These are phyloP conservation scores for Termitomyces bulborhizus DNA, from an alignment of 768 basidiomycete species.

Conservation along the genomic window DNA sequence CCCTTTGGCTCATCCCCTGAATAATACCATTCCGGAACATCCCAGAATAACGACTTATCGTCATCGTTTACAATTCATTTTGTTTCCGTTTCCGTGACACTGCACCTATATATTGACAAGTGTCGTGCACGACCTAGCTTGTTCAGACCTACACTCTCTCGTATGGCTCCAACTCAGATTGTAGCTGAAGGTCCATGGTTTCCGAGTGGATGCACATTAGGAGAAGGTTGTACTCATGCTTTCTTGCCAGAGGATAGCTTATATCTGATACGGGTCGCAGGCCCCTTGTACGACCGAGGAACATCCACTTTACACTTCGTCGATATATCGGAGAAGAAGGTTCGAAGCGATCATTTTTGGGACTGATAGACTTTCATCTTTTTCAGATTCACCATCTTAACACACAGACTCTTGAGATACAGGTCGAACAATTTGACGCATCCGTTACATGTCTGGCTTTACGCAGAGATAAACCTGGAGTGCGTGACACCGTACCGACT, in stretches of 20 bases:
- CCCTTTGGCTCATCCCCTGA: constrained; percentile 1
- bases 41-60: constrained; percentile 15
- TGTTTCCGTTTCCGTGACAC: background rate
- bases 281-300: constrained; percentile 54
- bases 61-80: constrained; percentile 3
- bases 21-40: constrained; percentile 12
- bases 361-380: background rate
- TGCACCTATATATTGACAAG: constrained; percentile 8
- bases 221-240: constrained; percentile 43
- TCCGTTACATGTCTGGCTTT: constrained; percentile 54
- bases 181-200: constrained; percentile 41
- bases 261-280: constrained; percentile 26
- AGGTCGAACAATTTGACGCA: constrained; percentile 45
- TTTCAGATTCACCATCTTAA: constrained; percentile 49
- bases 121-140: background rate
- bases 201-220: constrained; percentile 46
- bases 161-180: constrained; percentile 24
- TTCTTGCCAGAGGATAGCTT: background rate
- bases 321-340: constrained; percentile 55
- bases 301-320: constrained; percentile 60
- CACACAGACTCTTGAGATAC: constrained; percentile 30
- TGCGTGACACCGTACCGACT: constrained; percentile 19
- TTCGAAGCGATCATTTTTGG: constrained; percentile 14
- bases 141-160: background rate
- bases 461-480: constrained; percentile 39